Conservation (phyloP, 345 rosid genomes). For the Camelina neglecta region DNA sequence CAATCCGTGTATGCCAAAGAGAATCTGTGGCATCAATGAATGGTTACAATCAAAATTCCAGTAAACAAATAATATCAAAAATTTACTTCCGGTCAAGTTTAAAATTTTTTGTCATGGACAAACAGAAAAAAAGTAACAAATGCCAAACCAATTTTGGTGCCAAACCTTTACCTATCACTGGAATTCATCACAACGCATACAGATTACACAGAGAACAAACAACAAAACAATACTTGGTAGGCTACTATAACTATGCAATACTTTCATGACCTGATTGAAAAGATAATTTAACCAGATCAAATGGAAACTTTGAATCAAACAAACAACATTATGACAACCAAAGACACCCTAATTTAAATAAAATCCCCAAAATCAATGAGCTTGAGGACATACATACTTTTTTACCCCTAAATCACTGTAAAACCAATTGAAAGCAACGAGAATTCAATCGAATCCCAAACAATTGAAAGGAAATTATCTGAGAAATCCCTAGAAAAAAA, state of each 20-base stretch:
- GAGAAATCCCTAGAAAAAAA: constrained; percentile 2
- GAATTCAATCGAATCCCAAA: neutral
- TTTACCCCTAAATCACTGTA: neutral
- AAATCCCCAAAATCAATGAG: constrained; percentile 19
- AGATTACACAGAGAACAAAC: neutral
- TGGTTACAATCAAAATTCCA: neutral
- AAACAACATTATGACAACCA: neutral
- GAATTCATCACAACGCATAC: constrained; percentile 9
- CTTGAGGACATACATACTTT: neutral
- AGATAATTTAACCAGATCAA: neutral
- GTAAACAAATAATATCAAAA: too few relatives aligned
- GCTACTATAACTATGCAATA: neutral
- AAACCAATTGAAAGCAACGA: constrained; percentile 10
- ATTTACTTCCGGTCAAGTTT: too few relatives aligned
- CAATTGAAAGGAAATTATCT: neutral
- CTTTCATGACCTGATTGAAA: constrained; percentile 4
- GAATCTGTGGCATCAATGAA: neutral
- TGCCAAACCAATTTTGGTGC: neutral
- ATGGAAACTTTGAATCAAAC: constrained; percentile 26
- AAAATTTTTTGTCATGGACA: neutral
- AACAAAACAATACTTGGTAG: neutral
- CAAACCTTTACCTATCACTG: neutral
- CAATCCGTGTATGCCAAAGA: neutral
- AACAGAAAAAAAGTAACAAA: neutral
- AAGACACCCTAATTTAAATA: neutral